A percentile compares a stretch with the other conserved stretches of the same genome.
These are phyloP conservation scores for Bonia amplexicaulis DNA, from an alignment of 176 grass and related monocot genomes.

Conservation along the genomic window DNA sequence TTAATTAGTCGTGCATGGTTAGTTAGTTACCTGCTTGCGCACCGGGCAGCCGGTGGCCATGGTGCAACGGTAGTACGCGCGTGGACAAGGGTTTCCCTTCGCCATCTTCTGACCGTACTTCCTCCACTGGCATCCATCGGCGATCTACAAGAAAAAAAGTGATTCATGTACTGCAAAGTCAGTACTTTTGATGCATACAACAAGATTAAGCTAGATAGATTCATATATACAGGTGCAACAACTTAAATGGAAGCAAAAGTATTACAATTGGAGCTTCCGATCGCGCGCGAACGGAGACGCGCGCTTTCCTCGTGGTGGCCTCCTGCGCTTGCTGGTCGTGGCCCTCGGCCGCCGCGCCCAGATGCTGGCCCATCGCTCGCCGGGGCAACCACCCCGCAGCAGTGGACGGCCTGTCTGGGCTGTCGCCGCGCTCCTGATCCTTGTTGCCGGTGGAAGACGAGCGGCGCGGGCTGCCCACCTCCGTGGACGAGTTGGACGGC, in stretches of 20 bases:
- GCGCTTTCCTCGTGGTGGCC: constrained; percentile 85
- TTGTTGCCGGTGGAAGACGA: constrained; percentile 36
- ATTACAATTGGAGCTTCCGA: constrained; percentile 88
- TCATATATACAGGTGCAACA: not conserved
- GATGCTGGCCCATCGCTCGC: constrained; percentile 11
- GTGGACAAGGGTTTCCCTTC: constrained; percentile 90
- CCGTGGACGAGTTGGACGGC: constrained; percentile 77
- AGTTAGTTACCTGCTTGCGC: constrained; percentile 72
- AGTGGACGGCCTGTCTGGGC: constrained; percentile 28
- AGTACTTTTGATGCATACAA: not conserved
- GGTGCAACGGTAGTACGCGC: constrained; percentile 98
- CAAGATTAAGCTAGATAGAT: not conserved
- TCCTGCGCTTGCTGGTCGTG: constrained; percentile 45
- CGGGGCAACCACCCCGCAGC: constrained; percentile 20
- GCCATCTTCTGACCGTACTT: constrained; percentile 99
- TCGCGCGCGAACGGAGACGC: constrained; percentile 87
- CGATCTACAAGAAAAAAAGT: constrained; percentile 39
- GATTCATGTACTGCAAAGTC: not conserved
- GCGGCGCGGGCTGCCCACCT: constrained; percentile 50
- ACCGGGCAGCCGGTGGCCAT: constrained; percentile 92
- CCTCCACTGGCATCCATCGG: constrained; percentile 97
- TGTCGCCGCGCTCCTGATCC: constrained; percentile 13
- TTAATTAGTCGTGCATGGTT: not conserved
- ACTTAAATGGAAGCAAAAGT: not conserved
- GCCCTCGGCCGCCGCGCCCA: constrained; percentile 16